Evolutionary conservation across 2,329 filamentous ascomycete genomes (phyloP).

Genomic region (Alternaria solani): DNA sequence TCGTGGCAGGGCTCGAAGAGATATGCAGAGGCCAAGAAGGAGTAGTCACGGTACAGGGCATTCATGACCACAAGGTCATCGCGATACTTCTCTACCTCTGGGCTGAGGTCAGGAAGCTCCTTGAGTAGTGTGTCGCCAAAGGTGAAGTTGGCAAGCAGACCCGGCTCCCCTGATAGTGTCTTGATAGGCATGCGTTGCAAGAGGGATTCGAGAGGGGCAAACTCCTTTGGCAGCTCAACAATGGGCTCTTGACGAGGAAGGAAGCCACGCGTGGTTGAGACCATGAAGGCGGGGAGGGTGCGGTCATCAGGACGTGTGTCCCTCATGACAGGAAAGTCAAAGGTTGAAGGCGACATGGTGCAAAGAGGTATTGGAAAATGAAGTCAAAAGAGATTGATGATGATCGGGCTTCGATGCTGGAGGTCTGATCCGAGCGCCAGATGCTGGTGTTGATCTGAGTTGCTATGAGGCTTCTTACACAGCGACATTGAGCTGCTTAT

Average conservation of each 20-base stretch:
- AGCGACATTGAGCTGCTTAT: conserved; percentile 41
- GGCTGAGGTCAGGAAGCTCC: conserved; percentile 80
- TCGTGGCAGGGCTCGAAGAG: conserved; percentile 91
- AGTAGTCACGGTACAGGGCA: conserved; percentile 89
- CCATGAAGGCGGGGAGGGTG: conserved; percentile 77
- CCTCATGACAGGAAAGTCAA: conserved; percentile 67
- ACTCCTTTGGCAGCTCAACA: conserved; percentile 72
- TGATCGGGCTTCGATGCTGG: not conserved
- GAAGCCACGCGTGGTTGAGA: conserved; percentile 77
- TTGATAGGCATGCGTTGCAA: conserved; percentile 81
- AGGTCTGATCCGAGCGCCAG: conserved; percentile 2
- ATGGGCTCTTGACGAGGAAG: conserved; percentile 66
- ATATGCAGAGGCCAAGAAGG: conserved; percentile 88
- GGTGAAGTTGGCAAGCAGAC: conserved; percentile 76
- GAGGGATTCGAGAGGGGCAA: conserved; percentile 74
- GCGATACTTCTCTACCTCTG: conserved; percentile 73
- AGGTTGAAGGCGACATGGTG: conserved; percentile 54
- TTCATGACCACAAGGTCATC: conserved; percentile 81
- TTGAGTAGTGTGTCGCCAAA: conserved; percentile 77
- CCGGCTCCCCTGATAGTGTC: conserved; percentile 75
- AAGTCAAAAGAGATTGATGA: conserved; percentile 1
- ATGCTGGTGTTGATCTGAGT: conserved; percentile 12
- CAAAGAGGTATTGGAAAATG: conserved; percentile 4
- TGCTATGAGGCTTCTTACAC: conserved; percentile 9
- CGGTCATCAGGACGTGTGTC: conserved; percentile 70